phyloP scores from a whole-genome alignment of 129 eudicot genomes.

The Flaveria trinervia region DNA sequence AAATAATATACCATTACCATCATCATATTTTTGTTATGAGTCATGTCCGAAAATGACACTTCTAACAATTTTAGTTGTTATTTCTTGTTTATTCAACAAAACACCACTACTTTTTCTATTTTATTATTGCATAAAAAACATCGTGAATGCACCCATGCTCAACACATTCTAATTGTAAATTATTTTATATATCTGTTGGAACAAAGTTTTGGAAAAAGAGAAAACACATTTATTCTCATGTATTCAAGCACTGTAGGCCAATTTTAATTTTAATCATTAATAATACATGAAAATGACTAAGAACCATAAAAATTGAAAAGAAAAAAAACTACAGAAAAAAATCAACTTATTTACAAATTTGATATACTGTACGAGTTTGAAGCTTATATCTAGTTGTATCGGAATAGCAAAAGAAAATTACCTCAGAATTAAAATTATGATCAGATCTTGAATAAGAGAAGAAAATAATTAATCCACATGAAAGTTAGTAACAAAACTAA shows the following conservation, averaged over 20 bases:
- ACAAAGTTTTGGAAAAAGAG: not conserved
- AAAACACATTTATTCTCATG: not conserved
- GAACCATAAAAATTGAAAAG: not conserved
- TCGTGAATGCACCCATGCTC: conserved; percentile 29
- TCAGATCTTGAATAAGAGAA: conserved; percentile 8
- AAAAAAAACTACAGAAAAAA: not conserved
- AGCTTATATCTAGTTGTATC: not conserved
- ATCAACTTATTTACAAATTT: not conserved
- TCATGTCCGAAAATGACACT: conserved; percentile 11
- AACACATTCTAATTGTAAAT: conserved; percentile 31
- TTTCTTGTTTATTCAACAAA: conserved; percentile 19
- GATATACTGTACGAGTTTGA: not conserved
- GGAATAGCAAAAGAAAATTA: not conserved
- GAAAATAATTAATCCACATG: conserved; percentile 6
- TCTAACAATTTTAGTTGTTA: not conserved
- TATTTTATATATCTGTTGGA: not conserved
- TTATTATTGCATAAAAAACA: not conserved
- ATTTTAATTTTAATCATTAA: conserved; percentile 13
- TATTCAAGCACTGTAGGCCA: not conserved
- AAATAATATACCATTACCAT: not conserved
- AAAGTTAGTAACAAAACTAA: not conserved
- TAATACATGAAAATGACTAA: conserved; percentile 10
- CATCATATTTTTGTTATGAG: not conserved
- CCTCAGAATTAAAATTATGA: conserved; percentile 6
- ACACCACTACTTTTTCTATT: conserved; percentile 22